These are phyloP conservation scores for Trichothecium roseum DNA, from an alignment of 2,329 filamentous ascomycete genomes.

Conservation along the genomic window DNA sequence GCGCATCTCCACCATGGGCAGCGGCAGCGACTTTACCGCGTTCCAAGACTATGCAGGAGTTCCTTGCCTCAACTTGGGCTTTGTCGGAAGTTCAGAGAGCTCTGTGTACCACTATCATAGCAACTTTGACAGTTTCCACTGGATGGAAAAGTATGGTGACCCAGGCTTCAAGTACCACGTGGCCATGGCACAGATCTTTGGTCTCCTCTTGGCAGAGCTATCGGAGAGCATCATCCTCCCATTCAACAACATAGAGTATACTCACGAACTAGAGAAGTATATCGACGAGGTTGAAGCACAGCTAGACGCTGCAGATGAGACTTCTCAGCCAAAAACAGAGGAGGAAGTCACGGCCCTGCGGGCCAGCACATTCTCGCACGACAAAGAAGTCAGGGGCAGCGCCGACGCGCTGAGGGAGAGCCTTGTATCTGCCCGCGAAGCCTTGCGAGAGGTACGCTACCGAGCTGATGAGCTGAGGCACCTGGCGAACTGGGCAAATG, in stretches of 20 bases:
- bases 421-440: slow-evolving; percentile 26
- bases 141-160: slow-evolving; percentile 79
- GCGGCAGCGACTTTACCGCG: slow-evolving; percentile 64
- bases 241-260: slow-evolving; percentile 56
- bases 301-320: slow-evolving; percentile 19
- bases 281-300: slow-evolving; percentile 40
- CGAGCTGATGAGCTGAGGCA: slow-evolving; percentile 35
- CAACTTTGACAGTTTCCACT: slow-evolving; percentile 84
- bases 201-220: slow-evolving; percentile 50
- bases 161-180: slow-evolving; percentile 55
- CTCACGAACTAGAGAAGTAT: slow-evolving; percentile 41
- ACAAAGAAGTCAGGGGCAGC: slow-evolving; percentile 19
- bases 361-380: slow-evolving; percentile 10
- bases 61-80: slow-evolving; percentile 54
- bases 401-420: slow-evolving; percentile 26
- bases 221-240: slow-evolving; percentile 51
- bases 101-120: slow-evolving; percentile 75
- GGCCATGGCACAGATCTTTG: slow-evolving; percentile 56
- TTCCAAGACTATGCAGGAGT: slow-evolving; percentile 65
- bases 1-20: slow-evolving; percentile 54
- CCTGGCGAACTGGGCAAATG: slow-evolving; percentile 28
- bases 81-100: slow-evolving; percentile 30
- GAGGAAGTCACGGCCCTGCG: slow-evolving; percentile 20
- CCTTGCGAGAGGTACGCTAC: slow-evolving; percentile 23
- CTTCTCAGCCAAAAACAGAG: slow-evolving; percentile 11